Conservation (phyloP, 257 asterid genomes). For the Solanum rostratum region DNA sequence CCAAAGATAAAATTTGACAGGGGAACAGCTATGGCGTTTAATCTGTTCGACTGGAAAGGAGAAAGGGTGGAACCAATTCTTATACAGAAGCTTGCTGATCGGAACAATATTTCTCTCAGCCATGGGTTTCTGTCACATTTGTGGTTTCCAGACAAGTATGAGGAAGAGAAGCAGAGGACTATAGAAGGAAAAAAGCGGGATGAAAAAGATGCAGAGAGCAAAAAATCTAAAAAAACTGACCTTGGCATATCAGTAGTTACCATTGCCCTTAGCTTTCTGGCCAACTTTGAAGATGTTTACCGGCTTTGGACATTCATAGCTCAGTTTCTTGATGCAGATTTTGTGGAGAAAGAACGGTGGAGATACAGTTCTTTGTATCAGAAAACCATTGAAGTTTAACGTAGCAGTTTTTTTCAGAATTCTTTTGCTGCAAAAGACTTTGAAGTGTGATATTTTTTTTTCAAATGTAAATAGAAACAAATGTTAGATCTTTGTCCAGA, state of each 20-base stretch:
- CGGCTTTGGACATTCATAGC: slow-evolving; percentile 78
- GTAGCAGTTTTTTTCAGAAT: background rate
- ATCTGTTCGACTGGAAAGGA: slow-evolving; percentile 77
- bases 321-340: slow-evolving; percentile 84
- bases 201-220: slow-evolving; percentile 12
- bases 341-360: slow-evolving; percentile 93
- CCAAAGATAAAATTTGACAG: slow-evolving; percentile 77
- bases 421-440: background rate
- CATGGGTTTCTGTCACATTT: slow-evolving; percentile 45
- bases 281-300: slow-evolving; percentile 69
- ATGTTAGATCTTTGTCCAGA: background rate
- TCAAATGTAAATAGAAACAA: background rate
- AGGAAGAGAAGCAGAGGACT: slow-evolving; percentile 28
- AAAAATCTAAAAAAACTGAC: slow-evolving; percentile 13
- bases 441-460: background rate
- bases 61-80: slow-evolving; percentile 71
- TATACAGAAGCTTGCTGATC: slow-evolving; percentile 83
- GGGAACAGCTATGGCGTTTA: slow-evolving; percentile 85
- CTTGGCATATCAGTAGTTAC: slow-evolving; percentile 48
- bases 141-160: slow-evolving; percentile 51
- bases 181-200: slow-evolving; percentile 19
- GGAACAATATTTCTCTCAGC: slow-evolving; percentile 59
- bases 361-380: slow-evolving; percentile 81
- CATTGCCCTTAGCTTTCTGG: slow-evolving; percentile 65
- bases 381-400: slow-evolving; percentile 57